These are phyloP conservation scores for Gardenia jasminoides DNA, from an alignment of 257 asterid genomes.

Conservation along the genomic window DNA sequence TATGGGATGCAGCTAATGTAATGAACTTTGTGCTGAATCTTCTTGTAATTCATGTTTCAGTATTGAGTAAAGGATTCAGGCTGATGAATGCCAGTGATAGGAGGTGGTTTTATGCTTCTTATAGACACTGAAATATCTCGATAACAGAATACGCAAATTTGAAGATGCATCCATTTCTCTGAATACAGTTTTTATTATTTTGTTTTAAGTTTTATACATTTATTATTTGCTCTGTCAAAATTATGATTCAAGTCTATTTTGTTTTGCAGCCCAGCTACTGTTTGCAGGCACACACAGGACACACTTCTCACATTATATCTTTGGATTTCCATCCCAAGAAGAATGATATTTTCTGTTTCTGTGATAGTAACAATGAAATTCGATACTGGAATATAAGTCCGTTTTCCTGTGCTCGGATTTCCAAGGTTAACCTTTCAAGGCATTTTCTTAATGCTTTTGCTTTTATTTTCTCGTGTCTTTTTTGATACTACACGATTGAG, in stretches of 20 bases:
- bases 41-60: background rate
- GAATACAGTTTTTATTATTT: background rate
- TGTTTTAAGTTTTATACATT: background rate
- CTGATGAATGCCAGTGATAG: background rate
- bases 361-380: slow-evolving; percentile 76
- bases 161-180: slow-evolving; percentile 4
- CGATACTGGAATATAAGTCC: slow-evolving; percentile 74
- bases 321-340: slow-evolving; percentile 93
- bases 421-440: slow-evolving; percentile 51
- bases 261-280: slow-evolving; percentile 84
- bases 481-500: background rate
- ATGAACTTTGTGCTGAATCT: slow-evolving; percentile 24
- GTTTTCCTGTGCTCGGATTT: slow-evolving; percentile 62
- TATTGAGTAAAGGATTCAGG: slow-evolving; percentile 11
- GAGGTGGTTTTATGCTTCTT: background rate
- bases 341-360: slow-evolving; percentile 89
- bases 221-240: background rate
- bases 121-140: background rate
- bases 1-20: slow-evolving; percentile 99
- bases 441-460: background rate
- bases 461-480: background rate
- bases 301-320: slow-evolving; percentile 75
- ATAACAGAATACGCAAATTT: background rate
- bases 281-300: slow-evolving; percentile 75
- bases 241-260: slow-evolving; percentile 22